Base-by-base conservation (phyloP, 176 grass and related monocot genomes). In the Cymbopogon citratus region DNA sequence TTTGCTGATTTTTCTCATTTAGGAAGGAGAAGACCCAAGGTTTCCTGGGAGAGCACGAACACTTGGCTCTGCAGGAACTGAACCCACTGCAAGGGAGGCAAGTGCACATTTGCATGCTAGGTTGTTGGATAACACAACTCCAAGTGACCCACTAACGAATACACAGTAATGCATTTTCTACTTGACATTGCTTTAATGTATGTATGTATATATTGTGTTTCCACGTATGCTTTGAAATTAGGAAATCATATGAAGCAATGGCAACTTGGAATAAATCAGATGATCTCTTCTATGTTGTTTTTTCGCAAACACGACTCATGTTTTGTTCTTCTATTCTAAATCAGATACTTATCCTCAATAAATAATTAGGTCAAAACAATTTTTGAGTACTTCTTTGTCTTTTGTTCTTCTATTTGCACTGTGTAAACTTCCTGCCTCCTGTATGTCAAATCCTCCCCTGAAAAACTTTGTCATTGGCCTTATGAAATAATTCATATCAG, bases 1-100 rank as follows among this genome's bases (percentile, higher is more conserved):
- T 67, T 29, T 60, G 26, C 28, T 82, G 36, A 66, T 73, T 85
- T 28, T 77, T 83, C 15, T 83, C 69, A 21, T 86, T 25, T 87
- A 98, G 96, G 75, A 89, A 84, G 86, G 87, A 80, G 85, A 97
- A 82, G 96, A 95, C 60, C 51, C 88, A 35, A 93, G 90, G 82
- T 98, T 98, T 88, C 96, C 96, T 79, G 96, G 92, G 60, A 98
- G 88, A 81, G 96, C 88, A 78, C 90, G 80, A 8, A 74, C 89
- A 21, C 84, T 98, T 84, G 73, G 68, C 80, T 69, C 88, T 73
- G 33, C 85, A 66, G 87, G 87, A 83, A 88, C 84, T 73, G 84
- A 87, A 74, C 51, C 82, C 81, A 84, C 57, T 78, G 51, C 73
- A 78, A 89, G 88, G 84, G 96, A 98, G 66, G 81, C 90, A 72